phyloP scores from a whole-genome alignment of 2,329 filamentous ascomycete genomes.

The Trichoderma oligosporum region DNA sequence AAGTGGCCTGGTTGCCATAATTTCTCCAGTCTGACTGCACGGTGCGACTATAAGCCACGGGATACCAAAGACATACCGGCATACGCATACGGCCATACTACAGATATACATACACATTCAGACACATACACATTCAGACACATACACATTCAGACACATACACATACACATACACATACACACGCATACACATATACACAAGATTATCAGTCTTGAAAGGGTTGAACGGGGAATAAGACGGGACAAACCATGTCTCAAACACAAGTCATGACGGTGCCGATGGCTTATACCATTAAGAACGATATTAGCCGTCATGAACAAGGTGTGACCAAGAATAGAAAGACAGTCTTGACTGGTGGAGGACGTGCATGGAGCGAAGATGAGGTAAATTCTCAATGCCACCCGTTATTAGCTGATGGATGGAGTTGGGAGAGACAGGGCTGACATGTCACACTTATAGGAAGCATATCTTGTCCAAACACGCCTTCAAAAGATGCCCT shows the following conservation, averaged over 20 bases:
- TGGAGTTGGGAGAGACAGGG: neutral
- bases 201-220: neutral
- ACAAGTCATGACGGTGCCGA: conserved; percentile 43
- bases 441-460: conserved; percentile 41
- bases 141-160: no score
- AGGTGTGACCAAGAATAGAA: conserved; percentile 62
- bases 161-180: neutral
- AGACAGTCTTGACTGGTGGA: conserved; percentile 66
- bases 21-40: neutral
- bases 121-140: no score
- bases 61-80: neutral
- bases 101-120: no score
- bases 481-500: conserved; percentile 82
- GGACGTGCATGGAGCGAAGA: conserved; percentile 82
- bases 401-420: conserved; percentile 14
- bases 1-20: conserved; percentile 6
- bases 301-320: conserved; percentile 57
- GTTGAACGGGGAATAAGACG: neutral
- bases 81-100: neutral
- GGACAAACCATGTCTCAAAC: conserved; percentile 46
- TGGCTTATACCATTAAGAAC: conserved; percentile 48
- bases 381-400: conserved; percentile 55
- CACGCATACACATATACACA: neutral
- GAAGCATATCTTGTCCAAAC: conserved; percentile 81
- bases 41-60: neutral